phyloP scores from a whole-genome alignment of 1,139 yeast genomes.

The Chernovozyma sophiae-reginae region DNA sequence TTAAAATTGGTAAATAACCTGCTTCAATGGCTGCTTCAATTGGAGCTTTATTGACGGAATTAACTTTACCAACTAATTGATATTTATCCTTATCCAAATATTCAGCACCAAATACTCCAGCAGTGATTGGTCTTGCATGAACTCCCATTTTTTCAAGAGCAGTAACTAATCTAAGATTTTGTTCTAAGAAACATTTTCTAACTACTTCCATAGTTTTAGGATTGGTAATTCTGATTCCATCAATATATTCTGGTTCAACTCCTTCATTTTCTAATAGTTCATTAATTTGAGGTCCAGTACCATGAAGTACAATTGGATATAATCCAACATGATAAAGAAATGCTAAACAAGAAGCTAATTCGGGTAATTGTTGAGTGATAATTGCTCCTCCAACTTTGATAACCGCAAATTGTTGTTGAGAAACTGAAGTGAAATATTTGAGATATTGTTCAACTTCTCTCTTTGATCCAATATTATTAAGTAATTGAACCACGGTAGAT shows the following conservation, averaged over 20 bases:
- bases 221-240: slow-evolving; percentile 95
- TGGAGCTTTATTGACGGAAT: slow-evolving; percentile 81
- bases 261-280: slow-evolving; percentile 91
- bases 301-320: slow-evolving; percentile 94
- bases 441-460: slow-evolving; percentile 97
- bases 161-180: slow-evolving; percentile 88
- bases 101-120: slow-evolving; percentile 95
- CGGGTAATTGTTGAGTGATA: slow-evolving; percentile 88
- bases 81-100: slow-evolving; percentile 88
- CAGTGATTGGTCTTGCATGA: slow-evolving; percentile 96
- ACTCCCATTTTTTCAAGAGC: slow-evolving; percentile 96
- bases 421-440: slow-evolving; percentile 92
- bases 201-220: slow-evolving; percentile 95
- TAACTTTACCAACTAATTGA: slow-evolving; percentile 87
- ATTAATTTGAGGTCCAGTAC: slow-evolving; percentile 98
- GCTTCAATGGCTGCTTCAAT: slow-evolving; percentile 94
- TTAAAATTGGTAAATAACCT: slow-evolving; percentile 93
- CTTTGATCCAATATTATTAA: slow-evolving; percentile 94
- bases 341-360: slow-evolving; percentile 92
- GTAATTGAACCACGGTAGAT: slow-evolving; percentile 89
- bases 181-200: slow-evolving; percentile 90
- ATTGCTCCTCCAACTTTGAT: slow-evolving; percentile 99
- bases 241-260: slow-evolving; percentile 91
- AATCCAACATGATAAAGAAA: slow-evolving; percentile 95
- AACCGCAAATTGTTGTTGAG: slow-evolving; percentile 95